Conservation (phyloP, 495 filamentous ascomycete genomes). For the Hypoxylon fragiforme region DNA sequence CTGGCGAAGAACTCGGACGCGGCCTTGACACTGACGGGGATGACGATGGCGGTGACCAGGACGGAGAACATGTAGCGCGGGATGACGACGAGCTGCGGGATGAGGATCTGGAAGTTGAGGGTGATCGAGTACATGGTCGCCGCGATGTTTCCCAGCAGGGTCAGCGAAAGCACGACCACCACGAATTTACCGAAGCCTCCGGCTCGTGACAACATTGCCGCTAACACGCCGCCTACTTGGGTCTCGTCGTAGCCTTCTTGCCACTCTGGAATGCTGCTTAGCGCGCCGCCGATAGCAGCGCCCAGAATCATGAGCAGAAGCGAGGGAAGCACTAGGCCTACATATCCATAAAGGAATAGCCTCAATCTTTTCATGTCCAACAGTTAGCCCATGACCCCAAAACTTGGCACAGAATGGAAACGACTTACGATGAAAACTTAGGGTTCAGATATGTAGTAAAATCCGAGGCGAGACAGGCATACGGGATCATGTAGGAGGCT, state of each 20-base stretch:
- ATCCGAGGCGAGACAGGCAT: conserved; percentile 50
- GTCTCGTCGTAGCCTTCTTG: conserved; percentile 48
- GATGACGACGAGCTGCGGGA: conserved; percentile 50
- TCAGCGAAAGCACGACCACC: conserved; percentile 55
- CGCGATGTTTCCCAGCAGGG: conserved; percentile 56
- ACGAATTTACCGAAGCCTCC: conserved; percentile 62
- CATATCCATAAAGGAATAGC: conserved; percentile 51
- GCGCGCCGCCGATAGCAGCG: conserved; percentile 55
- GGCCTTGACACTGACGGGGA: conserved; percentile 56
- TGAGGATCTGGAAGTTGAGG: conserved; percentile 59
- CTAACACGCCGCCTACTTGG: conserved; percentile 57
- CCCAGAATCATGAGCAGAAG: conserved; percentile 58
- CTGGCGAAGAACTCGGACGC: conserved; percentile 54
- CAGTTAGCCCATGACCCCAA: conserved; percentile 1
- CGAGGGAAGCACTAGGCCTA: conserved; percentile 52
- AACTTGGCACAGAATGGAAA: background rate
- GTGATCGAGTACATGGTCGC: conserved; percentile 55
- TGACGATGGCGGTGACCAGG: conserved; percentile 53
- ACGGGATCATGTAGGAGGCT: conserved; percentile 52
- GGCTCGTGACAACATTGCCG: conserved; percentile 54
- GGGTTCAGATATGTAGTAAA: conserved; percentile 55
- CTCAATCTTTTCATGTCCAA: conserved; percentile 25
- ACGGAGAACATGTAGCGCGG: conserved; percentile 57
- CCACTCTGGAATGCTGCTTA: conserved; percentile 48
- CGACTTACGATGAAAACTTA: conserved; percentile 47